Conservation (phyloP, 1,139 yeast genomes). For the Entelexis sorbosivorans region DNA sequence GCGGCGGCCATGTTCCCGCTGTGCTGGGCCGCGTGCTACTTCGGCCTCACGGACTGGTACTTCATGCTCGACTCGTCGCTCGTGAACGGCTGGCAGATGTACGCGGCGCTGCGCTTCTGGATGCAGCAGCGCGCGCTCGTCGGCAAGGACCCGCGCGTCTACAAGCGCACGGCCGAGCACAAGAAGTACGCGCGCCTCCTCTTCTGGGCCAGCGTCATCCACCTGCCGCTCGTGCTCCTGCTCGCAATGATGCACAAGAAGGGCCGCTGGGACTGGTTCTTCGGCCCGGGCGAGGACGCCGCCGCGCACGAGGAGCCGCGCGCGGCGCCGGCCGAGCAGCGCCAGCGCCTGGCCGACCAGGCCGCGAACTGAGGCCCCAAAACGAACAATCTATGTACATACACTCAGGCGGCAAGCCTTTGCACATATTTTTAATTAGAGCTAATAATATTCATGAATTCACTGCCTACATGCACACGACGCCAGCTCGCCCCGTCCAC, state of each 20-base stretch:
- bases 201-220: slow-evolving; percentile 93
- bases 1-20: slow-evolving; percentile 85
- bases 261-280: slow-evolving; percentile 80
- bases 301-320: not conserved
- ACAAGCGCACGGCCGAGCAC: slow-evolving; percentile 20
- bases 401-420: not conserved
- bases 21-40: slow-evolving; percentile 73
- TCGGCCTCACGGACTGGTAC: slow-evolving; percentile 69
- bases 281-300: not conserved
- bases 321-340: not conserved
- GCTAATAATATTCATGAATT: not conserved
- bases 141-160: slow-evolving; percentile 8
- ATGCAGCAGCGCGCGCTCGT: slow-evolving; percentile 26
- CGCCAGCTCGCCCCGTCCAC: too few relatives aligned
- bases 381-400: not conserved
- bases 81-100: slow-evolving; percentile 76
- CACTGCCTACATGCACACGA: too few relatives aligned
- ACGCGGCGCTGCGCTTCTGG: slow-evolving; percentile 77
- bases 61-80: slow-evolving; percentile 66
- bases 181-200: slow-evolving; percentile 42
- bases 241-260: slow-evolving; percentile 90
- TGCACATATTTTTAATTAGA: not conserved
- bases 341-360: not conserved
- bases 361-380: not conserved
- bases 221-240: slow-evolving; percentile 77